Conservation (phyloP, 192 early-diverging fungal genomes). For the Pilobolus umbonatus region DNA sequence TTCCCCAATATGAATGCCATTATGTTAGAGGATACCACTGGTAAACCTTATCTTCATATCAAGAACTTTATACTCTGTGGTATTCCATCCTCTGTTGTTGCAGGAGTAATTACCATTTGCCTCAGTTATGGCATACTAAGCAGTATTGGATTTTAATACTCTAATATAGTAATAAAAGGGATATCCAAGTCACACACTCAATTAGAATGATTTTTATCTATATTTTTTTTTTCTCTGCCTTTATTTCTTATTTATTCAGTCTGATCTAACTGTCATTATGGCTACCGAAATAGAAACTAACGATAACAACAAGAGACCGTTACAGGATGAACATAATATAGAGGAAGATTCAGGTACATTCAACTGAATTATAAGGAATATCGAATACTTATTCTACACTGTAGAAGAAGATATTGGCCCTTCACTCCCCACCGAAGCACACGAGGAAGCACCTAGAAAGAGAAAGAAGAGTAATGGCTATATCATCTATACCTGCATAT, state of each 20-base stretch:
- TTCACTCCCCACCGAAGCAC: slow-evolving; percentile 21
- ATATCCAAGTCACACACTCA: too few species aligned
- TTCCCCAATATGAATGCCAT: slow-evolving; percentile 80
- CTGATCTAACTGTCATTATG: too few species aligned
- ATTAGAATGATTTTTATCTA: too few species aligned
- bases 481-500: not conserved
- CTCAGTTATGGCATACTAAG: slow-evolving; percentile 20
- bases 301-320: too few species aligned
- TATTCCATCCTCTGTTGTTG: slow-evolving; percentile 34
- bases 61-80: slow-evolving; percentile 62
- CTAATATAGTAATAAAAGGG: too few species aligned
- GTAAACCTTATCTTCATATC: slow-evolving; percentile 56
- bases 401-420: slow-evolving; percentile 39
- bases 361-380: not conserved
- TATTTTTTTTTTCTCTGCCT: too few species aligned
- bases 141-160: slow-evolving; percentile 12
- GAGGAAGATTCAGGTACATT: not conserved
- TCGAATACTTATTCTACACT: too few species aligned
- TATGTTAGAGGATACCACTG: slow-evolving; percentile 57
- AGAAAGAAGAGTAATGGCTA: slow-evolving; percentile 30
- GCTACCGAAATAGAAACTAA: too few species aligned
- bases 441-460: slow-evolving; percentile 24
- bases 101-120: slow-evolving; percentile 16
- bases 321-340: too few species aligned
- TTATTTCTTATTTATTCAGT: too few species aligned